A percentile compares a stretch with the other conserved stretches of the same genome.
These are phyloP conservation scores for Chamaenerion angustifolium DNA, from an alignment of 345 rosid species.

Conservation along the genomic window DNA sequence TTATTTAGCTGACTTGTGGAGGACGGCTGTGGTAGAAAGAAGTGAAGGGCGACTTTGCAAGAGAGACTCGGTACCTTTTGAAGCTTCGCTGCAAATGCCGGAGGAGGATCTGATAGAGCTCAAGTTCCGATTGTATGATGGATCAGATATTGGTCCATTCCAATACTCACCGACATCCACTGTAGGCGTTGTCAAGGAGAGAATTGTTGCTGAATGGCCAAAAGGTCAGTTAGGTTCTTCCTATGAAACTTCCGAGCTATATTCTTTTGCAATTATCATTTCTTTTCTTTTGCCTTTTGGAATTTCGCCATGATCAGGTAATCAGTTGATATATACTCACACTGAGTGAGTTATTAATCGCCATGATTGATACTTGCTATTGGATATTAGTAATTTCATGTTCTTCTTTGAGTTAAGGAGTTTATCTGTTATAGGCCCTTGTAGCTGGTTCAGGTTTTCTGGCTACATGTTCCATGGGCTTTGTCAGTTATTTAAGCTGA, in stretches of 20 bases:
- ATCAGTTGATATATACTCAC: no score
- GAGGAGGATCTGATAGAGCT: slow-evolving; percentile 72
- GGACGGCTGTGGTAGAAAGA: not conserved
- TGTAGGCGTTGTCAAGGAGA: slow-evolving; percentile 64
- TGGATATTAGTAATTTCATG: no score
- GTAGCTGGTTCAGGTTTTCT: no score
- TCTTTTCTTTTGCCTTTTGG: not conserved
- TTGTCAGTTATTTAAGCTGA: no score
- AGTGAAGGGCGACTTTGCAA: not conserved
- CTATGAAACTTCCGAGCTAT: not conserved
- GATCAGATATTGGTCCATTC: slow-evolving; percentile 88
- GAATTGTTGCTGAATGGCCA: slow-evolving; percentile 80
- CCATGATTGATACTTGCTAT: no score
- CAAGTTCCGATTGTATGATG: slow-evolving; percentile 82
- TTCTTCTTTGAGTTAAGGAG: no score
- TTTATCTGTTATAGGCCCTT: no score
- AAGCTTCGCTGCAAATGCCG: slow-evolving; percentile 37
- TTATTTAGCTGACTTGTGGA: not conserved
- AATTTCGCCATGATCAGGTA: no score
- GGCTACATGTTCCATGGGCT: no score
- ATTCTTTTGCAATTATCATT: not conserved
- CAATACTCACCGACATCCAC: slow-evolving; percentile 64
- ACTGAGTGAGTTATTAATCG: no score
- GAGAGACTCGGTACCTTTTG: not conserved
- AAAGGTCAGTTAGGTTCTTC: slow-evolving; percentile 32